Percentiles rank a stretch among this genome's conserved stretches.
Conservation (phyloP, 164 flowering plant genomes). For the Dillenia suffruticosa region DNA sequence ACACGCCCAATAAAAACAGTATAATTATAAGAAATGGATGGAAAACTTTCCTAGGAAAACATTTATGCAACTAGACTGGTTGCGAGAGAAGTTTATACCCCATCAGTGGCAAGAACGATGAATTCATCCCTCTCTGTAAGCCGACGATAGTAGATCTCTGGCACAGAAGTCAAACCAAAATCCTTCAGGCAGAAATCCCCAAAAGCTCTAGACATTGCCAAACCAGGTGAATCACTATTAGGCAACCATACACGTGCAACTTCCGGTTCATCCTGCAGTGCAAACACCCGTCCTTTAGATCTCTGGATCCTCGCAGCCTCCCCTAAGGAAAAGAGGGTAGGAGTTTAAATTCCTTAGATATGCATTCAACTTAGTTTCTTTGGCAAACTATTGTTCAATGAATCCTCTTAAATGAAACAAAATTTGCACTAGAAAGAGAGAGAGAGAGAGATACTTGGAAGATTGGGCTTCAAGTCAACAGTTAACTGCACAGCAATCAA, state of each 20-base stretch:
- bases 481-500: constrained; percentile 60
- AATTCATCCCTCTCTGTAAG: constrained; percentile 58
- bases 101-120: constrained; percentile 64
- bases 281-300: constrained; percentile 95
- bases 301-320: constrained; percentile 94
- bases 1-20: neutral
- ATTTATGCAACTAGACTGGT: neutral
- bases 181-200: constrained; percentile 77
- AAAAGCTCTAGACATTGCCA: constrained; percentile 81
- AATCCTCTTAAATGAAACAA: neutral
- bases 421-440: neutral
- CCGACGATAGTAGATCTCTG: constrained; percentile 51
- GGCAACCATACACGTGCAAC: constrained; percentile 90
- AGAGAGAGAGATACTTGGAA: constrained; percentile 37
- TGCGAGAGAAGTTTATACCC: constrained; percentile 34
- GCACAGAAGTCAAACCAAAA: constrained; percentile 68
- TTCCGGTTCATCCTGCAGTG: constrained; percentile 97
- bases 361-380: neutral
- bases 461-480: constrained; percentile 73
- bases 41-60: too few relatives aligned
- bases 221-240: constrained; percentile 75
- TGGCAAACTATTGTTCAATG: neutral
- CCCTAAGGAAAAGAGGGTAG: constrained; percentile 32
- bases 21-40: neutral
- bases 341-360: neutral